These are phyloP conservation scores for Zea mays DNA, from an alignment of 176 grass and related monocot genomes.

Conservation along the genomic window Zm-B73-REFERENCE-NAM-5.0 NC_050096.1:170846001-170846500, in stretches of 20 bases:
- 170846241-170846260: slow-evolving; percentile 61
- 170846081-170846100: slow-evolving; percentile 12
- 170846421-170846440: slow-evolving; percentile 64
- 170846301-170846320: slow-evolving; percentile 73
- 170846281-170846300: slow-evolving; percentile 70
- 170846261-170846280: slow-evolving; percentile 77
- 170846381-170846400: slow-evolving; percentile 40
- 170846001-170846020: slow-evolving; percentile 94
- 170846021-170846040: slow-evolving; percentile 83
- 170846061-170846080: slow-evolving; percentile 10
- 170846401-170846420: slow-evolving; percentile 49
- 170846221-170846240: not conserved
- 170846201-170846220: too few relatives aligned
- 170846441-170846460: slow-evolving; percentile 66
- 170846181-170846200: not conserved
- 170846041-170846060: slow-evolving; percentile 67
- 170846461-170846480: slow-evolving; percentile 59
- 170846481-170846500: slow-evolving; percentile 49
- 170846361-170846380: slow-evolving; percentile 71
- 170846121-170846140: slow-evolving; percentile 37
- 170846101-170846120: slow-evolving; percentile 36
- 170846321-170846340: slow-evolving; percentile 76
- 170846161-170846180: not conserved
- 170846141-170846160: slow-evolving; percentile 39
- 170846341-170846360: slow-evolving; percentile 52